phyloP scores from a whole-genome alignment of 768 basidiomycete species.

The Podaxis sp. region DNA sequence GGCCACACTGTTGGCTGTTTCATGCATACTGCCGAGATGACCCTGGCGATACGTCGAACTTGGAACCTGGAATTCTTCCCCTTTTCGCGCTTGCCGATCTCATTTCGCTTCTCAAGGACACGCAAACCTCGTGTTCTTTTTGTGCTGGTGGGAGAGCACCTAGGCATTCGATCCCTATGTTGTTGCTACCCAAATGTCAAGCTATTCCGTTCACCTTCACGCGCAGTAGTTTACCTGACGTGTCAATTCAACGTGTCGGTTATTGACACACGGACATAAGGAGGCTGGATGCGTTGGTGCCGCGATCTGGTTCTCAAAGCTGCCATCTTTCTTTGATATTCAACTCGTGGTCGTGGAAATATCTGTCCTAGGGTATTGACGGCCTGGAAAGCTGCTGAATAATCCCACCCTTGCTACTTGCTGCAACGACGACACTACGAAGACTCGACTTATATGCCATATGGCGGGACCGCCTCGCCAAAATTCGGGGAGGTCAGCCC shows the following conservation, averaged over 20 bases:
- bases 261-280: background rate
- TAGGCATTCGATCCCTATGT: background rate
- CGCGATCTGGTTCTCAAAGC: background rate
- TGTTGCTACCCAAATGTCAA: background rate
- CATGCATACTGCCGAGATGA: background rate
- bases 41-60: background rate
- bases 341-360: slow-evolving; percentile 3
- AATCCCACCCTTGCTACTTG: background rate
- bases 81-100: background rate
- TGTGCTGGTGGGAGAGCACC: background rate
- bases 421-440: background rate
- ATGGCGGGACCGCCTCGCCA: background rate
- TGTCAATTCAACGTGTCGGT: background rate
- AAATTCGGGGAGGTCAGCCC: background rate
- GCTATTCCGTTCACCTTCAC: background rate
- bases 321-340: background rate
- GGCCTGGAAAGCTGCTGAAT: background rate
- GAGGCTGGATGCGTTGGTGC: background rate
- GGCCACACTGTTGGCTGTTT: background rate
- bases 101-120: background rate
- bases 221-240: background rate
- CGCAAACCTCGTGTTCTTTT: background rate
- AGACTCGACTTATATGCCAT: background rate
- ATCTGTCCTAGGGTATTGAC: background rate
- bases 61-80: background rate